Percentiles rank a stretch among this genome's conserved stretches.
Conservation (phyloP, 805 yeast genomes). For the Yarrowia alimentaria region DNA sequence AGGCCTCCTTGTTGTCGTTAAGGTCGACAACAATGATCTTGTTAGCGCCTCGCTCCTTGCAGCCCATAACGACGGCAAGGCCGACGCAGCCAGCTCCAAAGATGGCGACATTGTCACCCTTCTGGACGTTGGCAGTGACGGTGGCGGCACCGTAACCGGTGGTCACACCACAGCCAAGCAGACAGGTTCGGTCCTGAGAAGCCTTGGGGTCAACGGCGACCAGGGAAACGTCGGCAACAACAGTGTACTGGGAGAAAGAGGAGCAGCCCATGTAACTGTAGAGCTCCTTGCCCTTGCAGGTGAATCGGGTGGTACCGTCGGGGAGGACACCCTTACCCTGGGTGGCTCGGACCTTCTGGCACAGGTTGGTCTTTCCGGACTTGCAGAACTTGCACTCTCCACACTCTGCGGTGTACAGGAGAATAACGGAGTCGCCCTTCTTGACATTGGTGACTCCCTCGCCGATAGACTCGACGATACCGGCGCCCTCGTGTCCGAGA, state of each 20-base stretch:
- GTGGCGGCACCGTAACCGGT: conserved; percentile 98
- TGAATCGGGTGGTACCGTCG: conserved; percentile 92
- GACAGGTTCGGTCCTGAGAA: conserved; percentile 79
- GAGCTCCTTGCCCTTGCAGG: conserved; percentile 67
- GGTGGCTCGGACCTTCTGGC: conserved; percentile 93
- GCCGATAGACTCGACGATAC: conserved; percentile 91
- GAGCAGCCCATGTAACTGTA: conserved; percentile 98
- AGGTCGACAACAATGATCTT: conserved; percentile 80
- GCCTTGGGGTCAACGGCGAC: conserved; percentile 87
- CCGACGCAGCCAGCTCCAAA: conserved; percentile 99
- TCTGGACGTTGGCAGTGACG: conserved; percentile 84
- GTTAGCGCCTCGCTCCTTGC: conserved; percentile 74
- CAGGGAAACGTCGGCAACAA: conserved; percentile 94
- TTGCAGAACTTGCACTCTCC: conserved; percentile 90
- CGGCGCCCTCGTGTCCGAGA: conserved; percentile 98
- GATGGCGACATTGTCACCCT: conserved; percentile 91
- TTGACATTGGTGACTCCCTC: conserved; percentile 89
- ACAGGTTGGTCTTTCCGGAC: conserved; percentile 93
- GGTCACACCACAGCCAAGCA: conserved; percentile 97
- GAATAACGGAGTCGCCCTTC: conserved; percentile 90
- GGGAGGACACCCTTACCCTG: conserved; percentile 99
- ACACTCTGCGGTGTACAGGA: conserved; percentile 96
- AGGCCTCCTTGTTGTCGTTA: conserved; percentile 76
- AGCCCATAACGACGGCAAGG: conserved; percentile 94
- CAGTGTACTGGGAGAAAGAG: conserved; percentile 95